Conservation (phyloP, 768 basidiomycete species). For the Boletus rubropictus region DNA sequence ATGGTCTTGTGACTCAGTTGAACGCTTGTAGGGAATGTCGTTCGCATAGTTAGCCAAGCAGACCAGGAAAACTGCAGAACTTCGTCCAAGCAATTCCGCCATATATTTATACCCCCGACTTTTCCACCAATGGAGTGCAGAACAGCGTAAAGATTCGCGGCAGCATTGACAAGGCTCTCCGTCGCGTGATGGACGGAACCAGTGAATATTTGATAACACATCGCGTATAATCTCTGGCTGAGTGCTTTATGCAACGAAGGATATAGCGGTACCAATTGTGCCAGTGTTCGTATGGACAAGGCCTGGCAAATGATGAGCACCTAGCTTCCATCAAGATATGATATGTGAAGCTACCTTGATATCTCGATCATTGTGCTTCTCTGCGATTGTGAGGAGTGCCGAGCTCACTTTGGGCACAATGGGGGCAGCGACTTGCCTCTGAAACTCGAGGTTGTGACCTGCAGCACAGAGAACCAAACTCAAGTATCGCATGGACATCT, state of each 20-base stretch:
- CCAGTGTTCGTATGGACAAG: slow-evolving; percentile 43
- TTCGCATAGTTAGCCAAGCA: slow-evolving; percentile 52
- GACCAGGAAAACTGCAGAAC: slow-evolving; percentile 61
- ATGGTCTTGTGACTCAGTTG: slow-evolving; percentile 12
- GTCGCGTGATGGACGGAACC: slow-evolving; percentile 45
- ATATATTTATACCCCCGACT: slow-evolving; percentile 61
- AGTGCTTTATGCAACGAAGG: slow-evolving; percentile 60
- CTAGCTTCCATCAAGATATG: neutral
- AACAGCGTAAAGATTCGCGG: slow-evolving; percentile 53
- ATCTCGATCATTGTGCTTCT: slow-evolving; percentile 45
- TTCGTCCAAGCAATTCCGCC: slow-evolving; percentile 73
- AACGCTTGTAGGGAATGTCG: slow-evolving; percentile 48
- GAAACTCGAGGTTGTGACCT: slow-evolving; percentile 66
- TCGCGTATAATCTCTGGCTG: slow-evolving; percentile 44
- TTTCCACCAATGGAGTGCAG: slow-evolving; percentile 76
- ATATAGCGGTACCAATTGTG: slow-evolving; percentile 56
- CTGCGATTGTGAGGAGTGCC: slow-evolving; percentile 50
- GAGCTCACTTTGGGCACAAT: slow-evolving; percentile 66
- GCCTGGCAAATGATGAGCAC: slow-evolving; percentile 32
- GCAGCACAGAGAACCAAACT: slow-evolving; percentile 56
- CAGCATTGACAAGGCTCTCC: slow-evolving; percentile 36
- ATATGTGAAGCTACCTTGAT: slow-evolving; percentile 42
- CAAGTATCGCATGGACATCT: slow-evolving; percentile 61
- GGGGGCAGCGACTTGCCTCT: slow-evolving; percentile 69
- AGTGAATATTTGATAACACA: slow-evolving; percentile 53